phyloP scores from a whole-genome alignment of 805 yeast species.

The Cyberlindnera samutprakarnensis region DNA sequence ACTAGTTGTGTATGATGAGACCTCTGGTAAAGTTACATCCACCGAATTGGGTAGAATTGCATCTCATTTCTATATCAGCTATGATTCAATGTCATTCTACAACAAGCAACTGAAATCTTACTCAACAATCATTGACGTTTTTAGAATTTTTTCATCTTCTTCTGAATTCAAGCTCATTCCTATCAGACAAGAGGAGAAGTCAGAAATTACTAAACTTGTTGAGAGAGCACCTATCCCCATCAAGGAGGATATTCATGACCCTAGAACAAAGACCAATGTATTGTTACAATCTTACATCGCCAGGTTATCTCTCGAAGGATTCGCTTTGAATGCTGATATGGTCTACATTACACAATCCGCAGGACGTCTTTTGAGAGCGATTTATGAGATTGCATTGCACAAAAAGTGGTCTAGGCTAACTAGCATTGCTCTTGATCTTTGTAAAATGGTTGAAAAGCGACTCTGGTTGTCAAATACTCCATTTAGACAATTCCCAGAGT shows the following conservation, averaged over 20 bases:
- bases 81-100: constrained; percentile 65
- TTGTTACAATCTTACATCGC: constrained; percentile 86
- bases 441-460: constrained; percentile 73
- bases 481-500: constrained; percentile 70
- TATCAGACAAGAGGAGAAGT: constrained; percentile 77
- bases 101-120: constrained; percentile 55
- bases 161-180: constrained; percentile 82
- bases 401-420: constrained; percentile 69
- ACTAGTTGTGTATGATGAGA: constrained; percentile 51
- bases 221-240: constrained; percentile 84
- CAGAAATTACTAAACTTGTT: constrained; percentile 60
- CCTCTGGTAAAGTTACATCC: constrained; percentile 39
- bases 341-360: constrained; percentile 89
- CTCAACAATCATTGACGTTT: constrained; percentile 62
- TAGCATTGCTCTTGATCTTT: constrained; percentile 48
- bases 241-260: constrained; percentile 61
- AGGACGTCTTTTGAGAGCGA: constrained; percentile 78
- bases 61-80: constrained; percentile 76
- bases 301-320: constrained; percentile 67
- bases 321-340: constrained; percentile 91
- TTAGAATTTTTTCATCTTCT: constrained; percentile 70
- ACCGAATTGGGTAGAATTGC: constrained; percentile 80
- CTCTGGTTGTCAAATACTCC: constrained; percentile 87
- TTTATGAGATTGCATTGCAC: constrained; percentile 65
- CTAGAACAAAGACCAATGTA: constrained; percentile 71